These are phyloP conservation scores for Wickerhamiella parazyma DNA, from an alignment of 805 yeast species.

Conservation along the genomic window DNA sequence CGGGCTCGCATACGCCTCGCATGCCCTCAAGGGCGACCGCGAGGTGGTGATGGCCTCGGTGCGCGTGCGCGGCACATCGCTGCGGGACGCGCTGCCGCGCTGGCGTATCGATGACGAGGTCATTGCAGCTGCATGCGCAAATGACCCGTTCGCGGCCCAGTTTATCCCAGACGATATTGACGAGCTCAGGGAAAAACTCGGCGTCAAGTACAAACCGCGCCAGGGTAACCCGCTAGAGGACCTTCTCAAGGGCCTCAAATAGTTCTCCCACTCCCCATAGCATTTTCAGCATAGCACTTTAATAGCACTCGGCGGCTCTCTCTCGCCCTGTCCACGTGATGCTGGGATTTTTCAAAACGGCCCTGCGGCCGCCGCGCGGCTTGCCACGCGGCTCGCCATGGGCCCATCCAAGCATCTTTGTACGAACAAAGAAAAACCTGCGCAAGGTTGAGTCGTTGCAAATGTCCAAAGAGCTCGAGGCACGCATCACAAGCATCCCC, in stretches of 20 bases:
- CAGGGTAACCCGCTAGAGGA: not conserved
- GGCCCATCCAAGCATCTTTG: not conserved
- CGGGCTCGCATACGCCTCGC: conserved; percentile 6
- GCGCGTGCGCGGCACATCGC: conserved; percentile 1
- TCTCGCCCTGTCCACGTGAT: not conserved
- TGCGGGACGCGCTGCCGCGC: conserved; percentile 6
- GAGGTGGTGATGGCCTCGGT: conserved; percentile 8
- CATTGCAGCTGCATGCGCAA: conserved; percentile 5
- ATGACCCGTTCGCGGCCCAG: conserved; percentile 2
- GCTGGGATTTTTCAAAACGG: not conserved
- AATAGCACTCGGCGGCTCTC: not conserved
- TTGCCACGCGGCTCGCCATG: too few species aligned
- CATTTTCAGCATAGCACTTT: not conserved
- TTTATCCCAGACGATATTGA: conserved; percentile 7
- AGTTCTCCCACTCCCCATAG: too few species aligned
- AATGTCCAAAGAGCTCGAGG: conserved; percentile 19
- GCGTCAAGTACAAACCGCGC: conserved; percentile 6
- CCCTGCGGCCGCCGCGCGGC: not conserved
- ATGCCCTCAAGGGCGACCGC: conserved; percentile 8
- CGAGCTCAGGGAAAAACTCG: conserved; percentile 6
- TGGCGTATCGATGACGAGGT: conserved; percentile 3
- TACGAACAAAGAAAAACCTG: conserved; percentile 1
- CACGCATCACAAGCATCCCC: conserved; percentile 65
- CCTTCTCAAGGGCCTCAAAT: not conserved
- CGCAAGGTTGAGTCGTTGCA: conserved; percentile 9